Conservation (phyloP, 768 basidiomycete species). For the Lactarius sanguifluus region DNA sequence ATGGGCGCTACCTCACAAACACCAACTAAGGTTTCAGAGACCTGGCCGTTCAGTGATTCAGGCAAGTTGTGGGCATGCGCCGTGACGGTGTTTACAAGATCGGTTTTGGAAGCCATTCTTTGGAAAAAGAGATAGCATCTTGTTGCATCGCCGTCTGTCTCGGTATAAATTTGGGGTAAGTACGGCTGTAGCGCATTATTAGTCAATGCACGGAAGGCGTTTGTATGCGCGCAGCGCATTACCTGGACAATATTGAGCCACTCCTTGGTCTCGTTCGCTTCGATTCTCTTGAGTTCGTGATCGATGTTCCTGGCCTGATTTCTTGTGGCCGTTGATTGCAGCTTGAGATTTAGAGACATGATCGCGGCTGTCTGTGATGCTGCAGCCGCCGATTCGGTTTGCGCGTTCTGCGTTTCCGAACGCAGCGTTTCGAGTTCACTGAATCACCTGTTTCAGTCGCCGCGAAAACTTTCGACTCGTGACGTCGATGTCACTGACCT, state of each 20-base stretch:
- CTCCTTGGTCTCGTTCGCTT: constrained; percentile 80
- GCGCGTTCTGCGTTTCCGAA: constrained; percentile 80
- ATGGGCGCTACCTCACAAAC: constrained; percentile 76
- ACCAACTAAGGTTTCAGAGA: constrained; percentile 86
- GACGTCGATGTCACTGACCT: constrained; percentile 47
- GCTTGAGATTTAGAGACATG: constrained; percentile 91
- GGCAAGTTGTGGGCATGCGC: constrained; percentile 83
- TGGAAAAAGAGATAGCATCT: constrained; percentile 92
- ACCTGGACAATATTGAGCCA: constrained; percentile 84
- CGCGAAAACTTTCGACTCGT: constrained; percentile 2
- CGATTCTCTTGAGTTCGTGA: constrained; percentile 81
- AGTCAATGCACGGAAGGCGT: constrained; percentile 12
- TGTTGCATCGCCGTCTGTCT: constrained; percentile 86
- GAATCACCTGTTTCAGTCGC: constrained; percentile 1
- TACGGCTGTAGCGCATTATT: constrained; percentile 60
- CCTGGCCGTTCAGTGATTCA: constrained; percentile 76
- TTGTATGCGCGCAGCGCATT: background rate
- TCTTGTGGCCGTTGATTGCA: constrained; percentile 89
- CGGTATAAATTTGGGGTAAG: constrained; percentile 85
- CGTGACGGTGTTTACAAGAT: constrained; percentile 80
- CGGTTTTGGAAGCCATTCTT: constrained; percentile 81
- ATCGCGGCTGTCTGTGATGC: constrained; percentile 89
- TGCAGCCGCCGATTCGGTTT: constrained; percentile 78
- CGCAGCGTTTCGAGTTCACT: constrained; percentile 88
- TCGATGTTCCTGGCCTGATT: constrained; percentile 89